A percentile compares a stretch with the other conserved stretches of the same genome.
Conservation (phyloP, 2,329 filamentous ascomycete species). For the Lizonia empirigonia region DNA sequence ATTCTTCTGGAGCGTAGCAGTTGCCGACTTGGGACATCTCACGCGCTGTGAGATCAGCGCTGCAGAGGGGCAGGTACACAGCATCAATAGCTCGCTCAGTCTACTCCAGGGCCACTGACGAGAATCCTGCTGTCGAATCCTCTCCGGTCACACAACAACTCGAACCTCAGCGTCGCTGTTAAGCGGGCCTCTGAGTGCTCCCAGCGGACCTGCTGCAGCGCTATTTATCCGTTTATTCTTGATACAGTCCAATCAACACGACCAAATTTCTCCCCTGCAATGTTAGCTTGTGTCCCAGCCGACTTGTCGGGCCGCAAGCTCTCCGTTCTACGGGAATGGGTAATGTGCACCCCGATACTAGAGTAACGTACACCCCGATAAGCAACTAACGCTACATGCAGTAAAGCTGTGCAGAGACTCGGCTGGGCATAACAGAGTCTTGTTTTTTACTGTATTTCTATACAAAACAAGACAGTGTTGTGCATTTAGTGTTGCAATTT, state of each 20-base stretch:
- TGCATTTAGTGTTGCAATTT: no score
- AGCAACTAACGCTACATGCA: no score
- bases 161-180: slow-evolving; percentile 24
- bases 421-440: no score
- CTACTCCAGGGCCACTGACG: slow-evolving; percentile 7
- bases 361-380: no score
- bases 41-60: slow-evolving; percentile 11
- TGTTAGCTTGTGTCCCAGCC: slow-evolving; percentile 41
- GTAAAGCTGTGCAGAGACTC: no score
- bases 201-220: slow-evolving; percentile 30
- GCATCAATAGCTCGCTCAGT: slow-evolving; percentile 12
- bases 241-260: slow-evolving; percentile 31
- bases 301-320: slow-evolving; percentile 35
- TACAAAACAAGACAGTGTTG: no score
- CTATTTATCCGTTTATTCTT: slow-evolving; percentile 45
- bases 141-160: slow-evolving; percentile 28
- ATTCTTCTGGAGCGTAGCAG: slow-evolving; percentile 7
- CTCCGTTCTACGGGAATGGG: slow-evolving; percentile 25
- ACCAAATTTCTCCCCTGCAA: slow-evolving; percentile 30
- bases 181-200: slow-evolving; percentile 14
- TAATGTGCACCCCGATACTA: no score
- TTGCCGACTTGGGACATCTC: background rate
- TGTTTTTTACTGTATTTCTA: no score
- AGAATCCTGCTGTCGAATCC: slow-evolving; percentile 21
- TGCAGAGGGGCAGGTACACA: slow-evolving; percentile 8